Conservation (phyloP, 768 basidiomycete genomes). For the Psilocybe azurescens region DNA sequence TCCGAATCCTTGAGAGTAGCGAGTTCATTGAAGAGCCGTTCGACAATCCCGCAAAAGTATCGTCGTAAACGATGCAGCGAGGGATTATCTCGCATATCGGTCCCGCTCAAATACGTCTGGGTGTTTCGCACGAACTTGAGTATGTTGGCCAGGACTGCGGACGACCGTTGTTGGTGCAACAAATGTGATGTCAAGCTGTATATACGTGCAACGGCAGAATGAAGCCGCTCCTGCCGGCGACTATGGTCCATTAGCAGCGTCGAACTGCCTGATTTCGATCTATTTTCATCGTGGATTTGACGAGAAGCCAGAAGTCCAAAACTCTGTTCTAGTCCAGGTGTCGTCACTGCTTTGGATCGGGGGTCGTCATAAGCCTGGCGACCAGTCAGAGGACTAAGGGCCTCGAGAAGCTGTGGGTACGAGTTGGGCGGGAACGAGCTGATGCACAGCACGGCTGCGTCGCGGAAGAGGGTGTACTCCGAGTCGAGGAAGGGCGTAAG, state of each 20-base stretch:
- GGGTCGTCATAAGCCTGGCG: constrained; percentile 86
- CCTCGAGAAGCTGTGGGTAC: constrained; percentile 84
- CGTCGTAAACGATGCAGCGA: constrained; percentile 82
- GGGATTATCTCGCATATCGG: constrained; percentile 76
- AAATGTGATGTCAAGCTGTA: constrained; percentile 85
- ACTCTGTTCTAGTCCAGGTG: constrained; percentile 41
- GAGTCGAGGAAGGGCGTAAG: constrained; percentile 88
- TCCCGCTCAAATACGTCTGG: constrained; percentile 73
- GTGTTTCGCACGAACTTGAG: constrained; percentile 89
- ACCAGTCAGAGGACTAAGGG: constrained; percentile 78
- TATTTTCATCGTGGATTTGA: constrained; percentile 69
- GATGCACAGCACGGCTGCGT: constrained; percentile 87
- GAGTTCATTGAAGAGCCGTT: constrained; percentile 82
- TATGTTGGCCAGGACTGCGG: constrained; percentile 76
- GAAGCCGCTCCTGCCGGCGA: constrained; percentile 78
- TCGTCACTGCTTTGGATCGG: constrained; percentile 46
- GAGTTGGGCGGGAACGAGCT: constrained; percentile 81
- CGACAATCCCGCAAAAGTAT: constrained; percentile 90
- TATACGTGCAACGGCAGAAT: constrained; percentile 87
- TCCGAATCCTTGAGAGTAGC: constrained; percentile 75
- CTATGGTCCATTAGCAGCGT: constrained; percentile 55
- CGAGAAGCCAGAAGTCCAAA: constrained; percentile 47
- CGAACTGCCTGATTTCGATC: constrained; percentile 50
- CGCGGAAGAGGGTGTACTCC: constrained; percentile 82
- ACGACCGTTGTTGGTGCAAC: constrained; percentile 70